Evolutionary conservation across 371 early-diverging fungal genomes (phyloP).

Genomic region (Fennellomyces sp.): DNA sequence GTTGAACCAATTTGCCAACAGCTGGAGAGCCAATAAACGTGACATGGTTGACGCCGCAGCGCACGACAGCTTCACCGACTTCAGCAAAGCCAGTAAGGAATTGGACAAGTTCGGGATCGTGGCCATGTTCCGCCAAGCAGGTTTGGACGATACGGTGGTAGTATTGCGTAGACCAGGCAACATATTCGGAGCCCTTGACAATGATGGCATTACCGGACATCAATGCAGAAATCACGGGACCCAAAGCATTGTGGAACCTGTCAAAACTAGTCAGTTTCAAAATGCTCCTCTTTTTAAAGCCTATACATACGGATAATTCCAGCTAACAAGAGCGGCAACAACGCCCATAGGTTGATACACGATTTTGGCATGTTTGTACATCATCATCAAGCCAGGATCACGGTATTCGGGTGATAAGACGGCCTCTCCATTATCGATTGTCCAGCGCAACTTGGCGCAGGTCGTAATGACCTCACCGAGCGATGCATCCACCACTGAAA

Average conservation of each 20-base stretch:
- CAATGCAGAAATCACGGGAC: conserved; percentile 82
- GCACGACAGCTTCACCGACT: conserved; percentile 74
- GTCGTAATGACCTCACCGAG: conserved; percentile 85
- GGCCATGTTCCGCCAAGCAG: conserved; percentile 71
- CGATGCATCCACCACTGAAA: conserved; percentile 77
- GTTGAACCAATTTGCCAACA: conserved; percentile 80
- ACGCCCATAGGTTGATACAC: conserved; percentile 85
- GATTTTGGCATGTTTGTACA: conserved; percentile 77
- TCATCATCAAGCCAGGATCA: conserved; percentile 73
- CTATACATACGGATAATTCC: conserved; percentile 74
- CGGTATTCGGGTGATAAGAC: conserved; percentile 71
- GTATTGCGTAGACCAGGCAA: conserved; percentile 79
- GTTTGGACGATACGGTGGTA: conserved; percentile 66
- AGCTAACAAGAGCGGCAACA: conserved; percentile 78
- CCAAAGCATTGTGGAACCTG: conserved; percentile 79
- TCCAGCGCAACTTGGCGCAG: conserved; percentile 83
- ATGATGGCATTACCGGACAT: conserved; percentile 87
- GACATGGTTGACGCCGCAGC: conserved; percentile 69
- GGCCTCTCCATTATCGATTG: conserved; percentile 77
- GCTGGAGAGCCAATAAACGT: conserved; percentile 87
- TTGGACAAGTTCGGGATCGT: conserved; percentile 78
- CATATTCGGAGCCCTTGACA: conserved; percentile 85
- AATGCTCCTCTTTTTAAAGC: background rate
- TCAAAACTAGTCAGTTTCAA: background rate
- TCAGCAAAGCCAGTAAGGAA: conserved; percentile 84